Percentiles rank a stretch among this genome's conserved stretches.
Conservation (phyloP, 139 green algal species). For the Haematococcus lacustris region DNA sequence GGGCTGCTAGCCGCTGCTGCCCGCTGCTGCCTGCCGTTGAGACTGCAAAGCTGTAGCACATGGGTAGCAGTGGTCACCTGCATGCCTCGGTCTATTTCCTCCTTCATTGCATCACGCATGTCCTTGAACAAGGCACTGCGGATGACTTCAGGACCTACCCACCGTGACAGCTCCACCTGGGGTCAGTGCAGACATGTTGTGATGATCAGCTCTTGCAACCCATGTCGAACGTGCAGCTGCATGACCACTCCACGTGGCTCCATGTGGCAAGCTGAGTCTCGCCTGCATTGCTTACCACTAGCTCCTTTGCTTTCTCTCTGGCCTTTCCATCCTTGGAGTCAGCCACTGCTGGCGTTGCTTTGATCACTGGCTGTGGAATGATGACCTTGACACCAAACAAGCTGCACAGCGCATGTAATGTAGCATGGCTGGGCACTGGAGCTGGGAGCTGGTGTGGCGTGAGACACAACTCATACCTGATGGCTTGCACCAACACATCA, state of each 20-base stretch:
- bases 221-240: no score
- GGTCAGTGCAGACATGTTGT: no score
- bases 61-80: no score
- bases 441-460: background rate
- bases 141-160: conserved; percentile 67
- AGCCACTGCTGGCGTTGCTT: conserved; percentile 74
- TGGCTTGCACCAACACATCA: conserved; percentile 47
- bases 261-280: background rate
- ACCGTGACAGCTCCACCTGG: conserved; percentile 69
- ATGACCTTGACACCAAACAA: conserved; percentile 69
- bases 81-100: conserved; percentile 63
- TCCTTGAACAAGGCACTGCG: conserved; percentile 70
- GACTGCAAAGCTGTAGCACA: no score
- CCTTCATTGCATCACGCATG: conserved; percentile 82
- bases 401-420: conserved; percentile 31
- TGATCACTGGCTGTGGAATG: conserved; percentile 76
- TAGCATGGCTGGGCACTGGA: background rate
- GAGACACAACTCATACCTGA: conserved; percentile 38
- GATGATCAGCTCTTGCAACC: no score
- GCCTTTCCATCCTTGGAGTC: conserved; percentile 81
- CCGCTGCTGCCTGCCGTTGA: no score
- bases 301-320: conserved; percentile 71
- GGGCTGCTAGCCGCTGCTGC: no score
- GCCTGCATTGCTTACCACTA: conserved; percentile 48
- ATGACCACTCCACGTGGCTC: background rate